A percentile compares a stretch with the other conserved stretches of the same genome.
phyloP scores from a whole-genome alignment of 2,329 filamentous ascomycete species.

The Leptographium lundbergii region DNA sequence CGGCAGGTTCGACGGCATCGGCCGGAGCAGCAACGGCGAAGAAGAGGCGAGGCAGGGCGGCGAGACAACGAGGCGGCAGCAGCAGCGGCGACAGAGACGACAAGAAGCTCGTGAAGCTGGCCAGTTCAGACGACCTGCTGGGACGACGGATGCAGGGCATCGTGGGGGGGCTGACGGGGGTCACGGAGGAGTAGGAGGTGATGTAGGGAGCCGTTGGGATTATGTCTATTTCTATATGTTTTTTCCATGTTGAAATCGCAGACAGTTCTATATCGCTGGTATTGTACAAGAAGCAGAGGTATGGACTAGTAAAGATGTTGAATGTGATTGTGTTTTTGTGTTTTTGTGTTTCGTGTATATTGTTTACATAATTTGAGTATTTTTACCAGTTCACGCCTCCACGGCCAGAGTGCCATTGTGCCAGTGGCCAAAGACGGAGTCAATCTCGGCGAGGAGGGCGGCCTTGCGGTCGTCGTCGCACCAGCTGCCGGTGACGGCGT shows the following conservation, averaged over 20 bases:
- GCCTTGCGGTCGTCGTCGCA: slow-evolving; percentile 49
- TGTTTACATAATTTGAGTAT: neutral
- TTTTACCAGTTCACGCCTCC: neutral
- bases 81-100: slow-evolving; percentile 21
- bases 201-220: neutral
- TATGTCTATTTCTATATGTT: neutral
- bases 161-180: slow-evolving; percentile 38
- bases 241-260: neutral
- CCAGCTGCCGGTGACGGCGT: slow-evolving; percentile 58
- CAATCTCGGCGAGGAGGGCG: slow-evolving; percentile 37
- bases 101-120: slow-evolving; percentile 36
- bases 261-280: neutral
- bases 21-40: neutral
- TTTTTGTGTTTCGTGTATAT: neutral
- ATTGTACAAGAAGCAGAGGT: neutral
- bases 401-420: slow-evolving; percentile 4
- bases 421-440: slow-evolving; percentile 18
- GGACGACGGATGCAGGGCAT: slow-evolving; percentile 46
- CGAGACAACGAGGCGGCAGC: slow-evolving; percentile 17
- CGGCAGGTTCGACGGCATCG: neutral
- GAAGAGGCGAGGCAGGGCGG: neutral
- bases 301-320: neutral
- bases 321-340: neutral
- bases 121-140: slow-evolving; percentile 45
- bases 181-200: slow-evolving; percentile 24